Percentiles rank a stretch among this genome's conserved stretches.
Conservation (phyloP, 2,329 filamentous ascomycete species). For the Ceratocystis papillata region DNA sequence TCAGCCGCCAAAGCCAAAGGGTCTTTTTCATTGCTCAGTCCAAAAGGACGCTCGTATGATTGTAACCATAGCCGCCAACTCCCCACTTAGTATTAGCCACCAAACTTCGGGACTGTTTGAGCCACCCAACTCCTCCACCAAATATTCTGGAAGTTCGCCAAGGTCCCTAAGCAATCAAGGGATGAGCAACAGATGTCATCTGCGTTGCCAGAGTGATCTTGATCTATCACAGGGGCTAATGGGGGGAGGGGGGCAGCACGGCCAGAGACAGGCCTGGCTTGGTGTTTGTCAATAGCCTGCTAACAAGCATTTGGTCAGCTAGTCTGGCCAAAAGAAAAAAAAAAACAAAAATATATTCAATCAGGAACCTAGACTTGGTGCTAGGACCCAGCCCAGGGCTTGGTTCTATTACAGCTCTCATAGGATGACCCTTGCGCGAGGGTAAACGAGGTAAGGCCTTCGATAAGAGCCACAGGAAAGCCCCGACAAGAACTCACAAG, state of each 20-base stretch:
- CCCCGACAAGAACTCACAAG: no score
- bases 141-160: slow-evolving; percentile 9
- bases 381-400: neutral
- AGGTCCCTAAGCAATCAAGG: neutral
- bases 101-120: slow-evolving; percentile 5
- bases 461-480: no score
- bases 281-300: neutral
- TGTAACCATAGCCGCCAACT: neutral
- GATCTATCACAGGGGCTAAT: neutral
- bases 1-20: neutral
- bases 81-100: neutral
- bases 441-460: no score
- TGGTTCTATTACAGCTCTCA: neutral
- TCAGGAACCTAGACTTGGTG: neutral
- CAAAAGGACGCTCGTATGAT: neutral
- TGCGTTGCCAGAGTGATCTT: slow-evolving; percentile 3
- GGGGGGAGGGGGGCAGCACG: neutral
- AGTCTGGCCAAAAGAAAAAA: neutral
- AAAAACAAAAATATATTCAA: neutral
- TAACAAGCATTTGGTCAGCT: neutral
- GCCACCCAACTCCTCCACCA: neutral
- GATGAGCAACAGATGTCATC: slow-evolving; percentile 1
- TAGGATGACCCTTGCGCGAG: no score
- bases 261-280: neutral
- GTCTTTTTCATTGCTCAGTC: neutral